Evolutionary conservation across 495 filamentous ascomycete species (phyloP), one percentile per base, ranked within the genome.

Genomic region (Trichoderma virens): DNA sequence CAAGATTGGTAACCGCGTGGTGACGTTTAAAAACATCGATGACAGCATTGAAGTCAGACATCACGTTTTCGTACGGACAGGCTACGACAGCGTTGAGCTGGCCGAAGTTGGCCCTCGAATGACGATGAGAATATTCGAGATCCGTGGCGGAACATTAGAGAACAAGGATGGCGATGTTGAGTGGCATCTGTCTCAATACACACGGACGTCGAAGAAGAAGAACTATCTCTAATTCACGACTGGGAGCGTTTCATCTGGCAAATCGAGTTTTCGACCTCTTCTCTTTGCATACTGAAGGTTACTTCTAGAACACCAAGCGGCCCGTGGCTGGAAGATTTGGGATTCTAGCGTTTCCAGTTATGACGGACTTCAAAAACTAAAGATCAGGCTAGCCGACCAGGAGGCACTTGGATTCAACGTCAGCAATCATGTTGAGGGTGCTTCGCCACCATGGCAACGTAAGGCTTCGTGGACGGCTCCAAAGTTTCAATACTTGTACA

Each of bases 91-190:
- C 66, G 92, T 98, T 13, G 93, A 98, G 76, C 76, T 98, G 66
- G 90, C 91, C 20, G 94, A 98, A 74, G 95, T 98, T 47, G 94
- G 94, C 0, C 94, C 94, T 5, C 82, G 94, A 64, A 96, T 98
- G 89, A 95, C 93, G 5, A 95, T 99, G 92, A 84, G 90, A 70
- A 81, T 92, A 30, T 99, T 98, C 76, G 91, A 96, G 74, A 96
- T 99, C 65, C 82, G 92, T 59, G 87, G 90, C 62, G 93, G 94
- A n/a, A 94, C 93, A 2, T 78, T 96, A 56, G 94, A 97, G 71
- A 95, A 93, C 70, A 96, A 95, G 67, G 90, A 92, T 68, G 93
- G 93, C n/a, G 95, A 98, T 79, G 84, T 90, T 35, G 95, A 98
- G 75, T 98, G 94, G 94, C 86, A 90, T 62, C 78, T 98, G 66